These are phyloP conservation scores for Heimioporus retisporus DNA, from an alignment of 1,284 basidiomycete genomes.

Conservation along the genomic window DNA sequence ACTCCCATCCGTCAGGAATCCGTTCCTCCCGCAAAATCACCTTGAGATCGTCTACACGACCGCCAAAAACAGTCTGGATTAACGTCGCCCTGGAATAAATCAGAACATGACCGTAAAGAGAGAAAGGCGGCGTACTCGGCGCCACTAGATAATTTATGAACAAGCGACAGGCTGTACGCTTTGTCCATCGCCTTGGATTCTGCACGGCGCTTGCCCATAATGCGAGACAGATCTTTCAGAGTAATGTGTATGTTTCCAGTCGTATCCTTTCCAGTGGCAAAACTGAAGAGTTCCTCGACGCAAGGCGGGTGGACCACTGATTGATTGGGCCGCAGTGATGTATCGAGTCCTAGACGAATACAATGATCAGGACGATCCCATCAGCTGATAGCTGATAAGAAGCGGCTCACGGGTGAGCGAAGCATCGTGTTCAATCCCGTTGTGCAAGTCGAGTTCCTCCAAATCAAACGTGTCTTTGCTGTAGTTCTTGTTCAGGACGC, in stretches of 20 bases:
- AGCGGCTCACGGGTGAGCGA: constrained; percentile 62
- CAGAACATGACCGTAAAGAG: not conserved
- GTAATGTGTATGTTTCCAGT: constrained; percentile 62
- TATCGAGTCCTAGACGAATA: constrained; percentile 63
- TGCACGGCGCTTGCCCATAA: constrained; percentile 65
- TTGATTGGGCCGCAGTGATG: constrained; percentile 61
- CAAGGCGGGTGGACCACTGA: constrained; percentile 57
- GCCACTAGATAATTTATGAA: constrained; percentile 70
- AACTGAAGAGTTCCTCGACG: constrained; percentile 65
- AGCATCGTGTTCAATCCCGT: constrained; percentile 83
- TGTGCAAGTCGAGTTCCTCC: constrained; percentile 73
- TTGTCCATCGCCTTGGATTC: constrained; percentile 63
- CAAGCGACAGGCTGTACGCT: constrained; percentile 58
- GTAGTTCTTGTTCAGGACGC: constrained; percentile 66
- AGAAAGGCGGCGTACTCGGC: constrained; percentile 62
- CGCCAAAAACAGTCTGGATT: constrained; percentile 1
- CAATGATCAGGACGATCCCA: no score
- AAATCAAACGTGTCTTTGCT: constrained; percentile 70
- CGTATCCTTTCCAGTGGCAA: constrained; percentile 65
- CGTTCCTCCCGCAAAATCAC: not conserved
- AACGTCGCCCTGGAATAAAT: constrained; percentile 57
- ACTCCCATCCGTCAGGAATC: not conserved
- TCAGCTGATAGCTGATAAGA: no score
- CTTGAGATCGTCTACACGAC: not conserved
- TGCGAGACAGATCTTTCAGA: constrained; percentile 62